phyloP scores from a whole-genome alignment of 345 rosid genomes.

The Gynandropsis gynandra region DNA sequence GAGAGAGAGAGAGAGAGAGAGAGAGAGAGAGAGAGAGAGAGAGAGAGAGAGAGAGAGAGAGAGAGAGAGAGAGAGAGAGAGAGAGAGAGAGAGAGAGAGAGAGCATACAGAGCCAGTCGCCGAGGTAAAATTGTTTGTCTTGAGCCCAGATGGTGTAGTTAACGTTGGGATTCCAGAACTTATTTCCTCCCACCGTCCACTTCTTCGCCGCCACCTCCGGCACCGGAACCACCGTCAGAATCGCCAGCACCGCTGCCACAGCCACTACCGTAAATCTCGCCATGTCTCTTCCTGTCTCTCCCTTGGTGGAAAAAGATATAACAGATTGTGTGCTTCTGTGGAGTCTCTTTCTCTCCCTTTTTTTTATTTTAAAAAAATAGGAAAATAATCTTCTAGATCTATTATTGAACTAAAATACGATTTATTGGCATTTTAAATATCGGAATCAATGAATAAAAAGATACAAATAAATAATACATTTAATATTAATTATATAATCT shows the following conservation, averaged over 20 bases:
- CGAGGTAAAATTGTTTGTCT: slow-evolving; percentile 73
- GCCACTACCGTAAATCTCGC: slow-evolving; percentile 27
- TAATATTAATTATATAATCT: no score
- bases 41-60: slow-evolving; percentile 8
- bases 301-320: no score
- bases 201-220: slow-evolving; percentile 53
- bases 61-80: slow-evolving; percentile 7
- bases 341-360: no score
- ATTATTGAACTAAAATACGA: no score
- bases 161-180: slow-evolving; percentile 60
- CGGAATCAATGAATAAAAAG: no score
- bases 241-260: slow-evolving; percentile 32
- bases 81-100: slow-evolving; percentile 8
- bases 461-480: no score
- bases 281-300: slow-evolving; percentile 21
- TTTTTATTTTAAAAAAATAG: no score
- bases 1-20: slow-evolving; percentile 13
- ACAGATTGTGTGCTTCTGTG: no score
- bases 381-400: no score
- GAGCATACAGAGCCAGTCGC: slow-evolving; percentile 89
- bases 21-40: slow-evolving; percentile 14
- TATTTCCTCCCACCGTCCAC: slow-evolving; percentile 54
- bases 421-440: no score
- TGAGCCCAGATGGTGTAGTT: slow-evolving; percentile 83
- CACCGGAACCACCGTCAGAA: slow-evolving; percentile 31